Conservation (phyloP, 164 flowering plant genomes). For the Umbellularia californica region DNA sequence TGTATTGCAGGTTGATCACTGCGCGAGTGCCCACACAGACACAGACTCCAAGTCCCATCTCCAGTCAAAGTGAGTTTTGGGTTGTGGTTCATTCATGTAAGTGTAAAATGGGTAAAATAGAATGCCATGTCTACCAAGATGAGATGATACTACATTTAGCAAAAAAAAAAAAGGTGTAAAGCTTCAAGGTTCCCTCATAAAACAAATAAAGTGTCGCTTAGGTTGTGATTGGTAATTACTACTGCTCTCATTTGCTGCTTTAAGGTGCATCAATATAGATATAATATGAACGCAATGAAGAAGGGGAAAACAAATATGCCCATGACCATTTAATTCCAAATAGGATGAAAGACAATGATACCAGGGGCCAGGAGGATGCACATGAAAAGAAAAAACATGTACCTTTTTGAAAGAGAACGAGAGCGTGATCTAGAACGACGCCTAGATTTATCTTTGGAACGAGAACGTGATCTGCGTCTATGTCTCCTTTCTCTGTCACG, state of each 20-base stretch:
- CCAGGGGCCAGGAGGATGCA: neutral
- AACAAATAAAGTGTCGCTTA: neutral
- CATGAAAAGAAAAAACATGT: neutral
- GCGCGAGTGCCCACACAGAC: no score
- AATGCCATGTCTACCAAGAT: neutral
- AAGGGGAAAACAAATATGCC: neutral
- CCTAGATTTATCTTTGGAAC: conserved; percentile 38
- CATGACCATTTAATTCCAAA: neutral
- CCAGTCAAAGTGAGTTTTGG: no score
- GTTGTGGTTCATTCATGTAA: no score
- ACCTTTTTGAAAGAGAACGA: conserved; percentile 51
- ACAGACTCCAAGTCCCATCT: no score
- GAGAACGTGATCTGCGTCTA: conserved; percentile 44
- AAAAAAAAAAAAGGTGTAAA: no score
- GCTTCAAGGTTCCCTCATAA: neutral
- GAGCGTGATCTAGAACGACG: conserved; percentile 32
- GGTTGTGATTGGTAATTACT: neutral
- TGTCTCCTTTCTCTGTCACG: conserved; percentile 48
- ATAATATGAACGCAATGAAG: neutral
- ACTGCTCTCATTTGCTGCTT: neutral
- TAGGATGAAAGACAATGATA: neutral
- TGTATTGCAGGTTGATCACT: no score
- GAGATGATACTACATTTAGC: neutral
- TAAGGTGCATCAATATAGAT: neutral
- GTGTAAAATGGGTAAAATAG: no score